A percentile compares a stretch with the other conserved stretches of the same genome.
Evolutionary conservation across 345 rosid species (phyloP).

Genomic region (Limnanthes douglasii): DNA sequence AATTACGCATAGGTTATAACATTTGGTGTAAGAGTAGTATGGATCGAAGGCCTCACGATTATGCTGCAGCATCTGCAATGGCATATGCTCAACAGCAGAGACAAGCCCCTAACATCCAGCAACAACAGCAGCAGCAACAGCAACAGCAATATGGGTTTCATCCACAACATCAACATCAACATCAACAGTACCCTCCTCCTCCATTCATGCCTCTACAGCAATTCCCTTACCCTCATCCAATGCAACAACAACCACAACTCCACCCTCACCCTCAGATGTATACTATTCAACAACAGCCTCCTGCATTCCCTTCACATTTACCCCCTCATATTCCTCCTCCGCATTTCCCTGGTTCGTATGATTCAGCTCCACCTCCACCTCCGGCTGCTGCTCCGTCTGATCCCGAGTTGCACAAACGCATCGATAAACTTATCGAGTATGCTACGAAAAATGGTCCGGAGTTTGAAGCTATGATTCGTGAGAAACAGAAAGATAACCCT

Average conservation of each 20-base stretch:
- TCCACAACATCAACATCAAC: constrained; percentile 68
- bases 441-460: constrained; percentile 85
- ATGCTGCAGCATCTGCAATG: constrained; percentile 47
- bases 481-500: constrained; percentile 90
- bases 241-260: constrained; percentile 56
- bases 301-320: constrained; percentile 47
- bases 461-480: constrained; percentile 93
- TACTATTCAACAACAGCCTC: constrained; percentile 54
- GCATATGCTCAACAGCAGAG: constrained; percentile 72
- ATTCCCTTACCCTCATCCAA: constrained; percentile 66
- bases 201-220: constrained; percentile 67
- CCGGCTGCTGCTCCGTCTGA: constrained; percentile 76
- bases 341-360: constrained; percentile 48
- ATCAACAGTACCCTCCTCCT: constrained; percentile 31
- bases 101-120: constrained; percentile 51
- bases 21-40: constrained; percentile 4
- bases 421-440: constrained; percentile 95
- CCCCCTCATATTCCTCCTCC: constrained; percentile 54
- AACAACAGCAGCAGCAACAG: constrained; percentile 55
- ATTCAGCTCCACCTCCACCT: constrained; percentile 52
- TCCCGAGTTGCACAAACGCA: constrained; percentile 89
- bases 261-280: constrained; percentile 59
- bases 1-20: too few relatives aligned
- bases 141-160: constrained; percentile 69
- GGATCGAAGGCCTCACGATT: constrained; percentile 38